Percentiles rank a stretch among this genome's conserved stretches.
These are phyloP conservation scores for Fraxinus americana DNA, from an alignment of 257 asterid species.

Conservation along the genomic window DNA sequence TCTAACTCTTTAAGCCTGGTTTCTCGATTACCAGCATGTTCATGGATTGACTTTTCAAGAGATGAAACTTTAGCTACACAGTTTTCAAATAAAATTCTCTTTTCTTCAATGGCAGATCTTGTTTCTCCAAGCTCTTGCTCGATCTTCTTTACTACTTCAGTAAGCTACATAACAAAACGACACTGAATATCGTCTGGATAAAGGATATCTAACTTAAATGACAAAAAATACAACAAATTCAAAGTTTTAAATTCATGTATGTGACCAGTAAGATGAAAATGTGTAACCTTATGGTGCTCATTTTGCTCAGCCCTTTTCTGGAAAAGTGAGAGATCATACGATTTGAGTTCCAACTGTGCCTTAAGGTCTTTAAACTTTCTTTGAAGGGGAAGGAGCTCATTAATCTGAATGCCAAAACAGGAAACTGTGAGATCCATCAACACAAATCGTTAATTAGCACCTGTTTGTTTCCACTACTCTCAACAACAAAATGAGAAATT, in stretches of 20 bases:
- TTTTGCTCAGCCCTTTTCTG: constrained; percentile 91
- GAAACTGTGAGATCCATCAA: constrained; percentile 17
- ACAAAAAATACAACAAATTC: constrained; percentile 1
- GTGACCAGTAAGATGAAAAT: constrained; percentile 18
- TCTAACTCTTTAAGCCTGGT: constrained; percentile 79
- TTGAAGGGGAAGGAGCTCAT: constrained; percentile 83
- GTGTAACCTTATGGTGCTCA: constrained; percentile 94
- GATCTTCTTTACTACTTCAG: constrained; percentile 75
- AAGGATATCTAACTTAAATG: constrained; percentile 20
- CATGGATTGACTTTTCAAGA: constrained; percentile 76
- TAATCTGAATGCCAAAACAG: constrained; percentile 58
- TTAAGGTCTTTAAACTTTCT: constrained; percentile 78
- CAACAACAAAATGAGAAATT: no score
- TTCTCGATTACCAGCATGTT: constrained; percentile 85
- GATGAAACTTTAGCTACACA: constrained; percentile 70
- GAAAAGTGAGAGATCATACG: constrained; percentile 80
- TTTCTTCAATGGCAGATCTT: constrained; percentile 61
- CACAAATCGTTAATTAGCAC: neutral
- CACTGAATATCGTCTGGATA: neutral
- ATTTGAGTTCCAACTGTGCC: constrained; percentile 83
- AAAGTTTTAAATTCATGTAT: constrained; percentile 7
- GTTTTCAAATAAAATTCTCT: constrained; percentile 52
- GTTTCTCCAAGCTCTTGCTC: constrained; percentile 84
- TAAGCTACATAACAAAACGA: constrained; percentile 56
- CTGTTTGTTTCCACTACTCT: no score